Evolutionary conservation across 305 asterid species (phyloP).

Genomic region (Fraxinus nigra): DNA sequence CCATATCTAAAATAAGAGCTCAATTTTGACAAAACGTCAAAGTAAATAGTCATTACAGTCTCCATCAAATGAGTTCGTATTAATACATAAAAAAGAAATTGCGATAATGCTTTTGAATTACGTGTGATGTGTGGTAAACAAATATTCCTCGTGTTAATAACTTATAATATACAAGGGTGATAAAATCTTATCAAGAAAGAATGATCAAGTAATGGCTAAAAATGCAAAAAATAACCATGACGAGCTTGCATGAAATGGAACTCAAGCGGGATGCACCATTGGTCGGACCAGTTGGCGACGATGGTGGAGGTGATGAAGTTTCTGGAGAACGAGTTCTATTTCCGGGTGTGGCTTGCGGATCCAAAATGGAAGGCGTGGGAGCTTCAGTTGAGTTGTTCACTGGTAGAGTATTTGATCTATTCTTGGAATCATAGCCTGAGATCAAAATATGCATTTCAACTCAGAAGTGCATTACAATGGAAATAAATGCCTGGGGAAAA

Average conservation of each 20-base stretch:
- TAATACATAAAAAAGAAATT: neutral
- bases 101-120: neutral
- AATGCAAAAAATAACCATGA: slow-evolving; percentile 36
- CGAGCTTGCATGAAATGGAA: slow-evolving; percentile 30
- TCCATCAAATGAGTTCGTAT: neutral
- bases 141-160: neutral
- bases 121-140: neutral
- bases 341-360: slow-evolving; percentile 70
- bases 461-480: neutral
- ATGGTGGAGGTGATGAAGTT: slow-evolving; percentile 29
- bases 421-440: slow-evolving; percentile 53
- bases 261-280: slow-evolving; percentile 38
- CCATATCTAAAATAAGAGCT: neutral
- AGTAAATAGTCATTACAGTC: neutral
- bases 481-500: neutral
- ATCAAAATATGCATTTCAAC: neutral
- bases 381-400: slow-evolving; percentile 40
- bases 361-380: slow-evolving; percentile 56
- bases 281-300: slow-evolving; percentile 29
- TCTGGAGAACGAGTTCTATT: slow-evolving; percentile 28
- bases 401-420: slow-evolving; percentile 49
- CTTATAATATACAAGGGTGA: neutral
- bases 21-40: neutral
- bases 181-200: slow-evolving; percentile 39
- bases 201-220: slow-evolving; percentile 39